Conservation (phyloP, 2,329 filamentous ascomycete species). For the Sporothrix curviconia region DNA sequence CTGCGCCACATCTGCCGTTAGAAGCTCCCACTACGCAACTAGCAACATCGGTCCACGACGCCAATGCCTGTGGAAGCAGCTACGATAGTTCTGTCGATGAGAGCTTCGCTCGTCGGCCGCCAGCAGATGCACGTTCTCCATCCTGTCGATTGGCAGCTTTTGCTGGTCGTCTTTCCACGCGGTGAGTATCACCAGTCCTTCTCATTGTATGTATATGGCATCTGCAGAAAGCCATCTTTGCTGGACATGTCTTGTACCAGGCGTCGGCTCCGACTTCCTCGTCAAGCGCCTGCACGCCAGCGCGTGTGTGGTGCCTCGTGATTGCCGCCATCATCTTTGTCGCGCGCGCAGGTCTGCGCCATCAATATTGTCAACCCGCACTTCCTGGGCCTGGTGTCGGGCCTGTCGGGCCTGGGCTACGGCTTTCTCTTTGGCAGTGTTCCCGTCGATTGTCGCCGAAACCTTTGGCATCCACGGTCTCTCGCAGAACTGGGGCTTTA, state of each 20-base stretch:
- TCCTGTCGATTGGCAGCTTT: conserved; percentile 89
- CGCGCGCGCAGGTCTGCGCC: conserved; percentile 68
- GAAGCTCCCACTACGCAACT: conserved; percentile 1
- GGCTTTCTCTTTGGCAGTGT: conserved; percentile 92
- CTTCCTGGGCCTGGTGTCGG: conserved; percentile 69
- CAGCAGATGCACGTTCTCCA: conserved; percentile 92
- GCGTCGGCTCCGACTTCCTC: conserved; percentile 85
- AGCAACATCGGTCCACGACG: conserved; percentile 94
- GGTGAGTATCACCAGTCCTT: conserved; percentile 44
- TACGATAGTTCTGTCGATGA: conserved; percentile 68
- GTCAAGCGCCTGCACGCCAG: conserved; percentile 74
- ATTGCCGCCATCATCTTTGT: conserved; percentile 71
- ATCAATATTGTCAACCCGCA: conserved; percentile 71
- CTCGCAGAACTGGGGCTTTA: conserved; percentile 92
- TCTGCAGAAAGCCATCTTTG: no score
- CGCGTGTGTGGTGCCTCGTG: conserved; percentile 86
- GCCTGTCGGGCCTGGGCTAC: conserved; percentile 80
- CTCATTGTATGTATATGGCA: not conserved
- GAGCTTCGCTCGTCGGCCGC: conserved; percentile 67
- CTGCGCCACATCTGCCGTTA: no score
- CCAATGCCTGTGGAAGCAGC: conserved; percentile 82
- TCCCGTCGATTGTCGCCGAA: conserved; percentile 81
- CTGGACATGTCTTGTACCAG: no score
- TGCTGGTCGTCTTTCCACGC: conserved; percentile 65
- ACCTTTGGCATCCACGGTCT: conserved; percentile 85